phyloP scores from a whole-genome alignment of 805 yeast genomes.

The Zygosaccharomyces kombuchaensis region DNA sequence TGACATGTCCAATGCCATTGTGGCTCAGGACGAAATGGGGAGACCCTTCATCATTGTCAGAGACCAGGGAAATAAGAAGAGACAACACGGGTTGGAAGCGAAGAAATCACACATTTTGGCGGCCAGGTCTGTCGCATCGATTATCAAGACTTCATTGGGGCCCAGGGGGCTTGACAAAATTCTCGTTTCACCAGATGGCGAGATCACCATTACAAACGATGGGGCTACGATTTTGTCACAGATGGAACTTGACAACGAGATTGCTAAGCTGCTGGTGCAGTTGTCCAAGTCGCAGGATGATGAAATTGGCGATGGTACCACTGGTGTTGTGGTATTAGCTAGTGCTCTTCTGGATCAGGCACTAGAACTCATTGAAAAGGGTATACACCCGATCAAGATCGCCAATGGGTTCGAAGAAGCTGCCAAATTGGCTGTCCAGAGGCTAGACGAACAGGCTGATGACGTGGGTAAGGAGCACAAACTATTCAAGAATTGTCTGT shows the following conservation, averaged over 20 bases:
- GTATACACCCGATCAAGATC: slow-evolving; percentile 93
- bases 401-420: slow-evolving; percentile 98
- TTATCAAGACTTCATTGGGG: slow-evolving; percentile 88
- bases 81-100: slow-evolving; percentile 77
- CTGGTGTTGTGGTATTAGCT: slow-evolving; percentile 96
- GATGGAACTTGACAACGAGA: slow-evolving; percentile 94
- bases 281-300: slow-evolving; percentile 93
- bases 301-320: slow-evolving; percentile 98
- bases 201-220: slow-evolving; percentile 95
- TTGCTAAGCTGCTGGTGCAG: slow-evolving; percentile 92
- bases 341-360: slow-evolving; percentile 95
- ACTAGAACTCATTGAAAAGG: slow-evolving; percentile 87
- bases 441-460: slow-evolving; percentile 73
- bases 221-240: slow-evolving; percentile 96
- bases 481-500: slow-evolving; percentile 45
- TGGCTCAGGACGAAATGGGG: slow-evolving; percentile 99
- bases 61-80: slow-evolving; percentile 63
- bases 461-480: slow-evolving; percentile 41
- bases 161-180: slow-evolving; percentile 99
- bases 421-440: slow-evolving; percentile 79
- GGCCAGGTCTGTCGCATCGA: slow-evolving; percentile 89
- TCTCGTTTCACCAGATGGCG: slow-evolving; percentile 92
- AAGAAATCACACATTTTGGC: slow-evolving; percentile 84
- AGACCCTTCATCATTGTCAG: slow-evolving; percentile 97
- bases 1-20: slow-evolving; percentile 95